Percentiles rank a stretch among this genome's conserved stretches.
These are phyloP conservation scores for Syncephalastrum monosporum DNA, from an alignment of 371 early-diverging fungal species.

Conservation along the genomic window DNA sequence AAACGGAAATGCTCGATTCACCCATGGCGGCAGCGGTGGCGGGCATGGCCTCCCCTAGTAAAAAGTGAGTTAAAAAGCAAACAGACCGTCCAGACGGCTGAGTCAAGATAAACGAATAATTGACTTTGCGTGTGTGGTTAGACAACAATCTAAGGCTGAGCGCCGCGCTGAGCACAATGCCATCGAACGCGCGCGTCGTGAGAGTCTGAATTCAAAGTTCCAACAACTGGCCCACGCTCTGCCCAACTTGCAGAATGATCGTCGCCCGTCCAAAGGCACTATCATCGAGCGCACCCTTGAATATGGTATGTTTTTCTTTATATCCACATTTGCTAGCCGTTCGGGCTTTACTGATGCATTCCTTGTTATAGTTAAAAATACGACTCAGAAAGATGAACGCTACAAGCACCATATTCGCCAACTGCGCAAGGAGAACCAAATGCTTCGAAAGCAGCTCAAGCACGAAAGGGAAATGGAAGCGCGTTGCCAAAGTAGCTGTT, in stretches of 20 bases:
- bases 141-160: conserved; percentile 43
- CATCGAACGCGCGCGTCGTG: conserved; percentile 73
- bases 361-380: conserved; percentile 24
- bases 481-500: too few relatives aligned
- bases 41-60: neutral
- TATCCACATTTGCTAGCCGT: neutral
- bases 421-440: conserved; percentile 28
- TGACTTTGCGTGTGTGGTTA: too few relatives aligned
- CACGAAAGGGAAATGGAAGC: too few relatives aligned
- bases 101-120: neutral
- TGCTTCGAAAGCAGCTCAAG: conserved; percentile 18
- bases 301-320: conserved; percentile 24
- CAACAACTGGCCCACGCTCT: conserved; percentile 71
- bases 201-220: conserved; percentile 68
- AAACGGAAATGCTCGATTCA: too few relatives aligned
- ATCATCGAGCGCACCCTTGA: conserved; percentile 68
- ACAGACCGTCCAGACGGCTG: neutral
- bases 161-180: conserved; percentile 75
- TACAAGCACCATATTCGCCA: conserved; percentile 35
- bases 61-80: conserved; percentile 8
- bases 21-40: neutral
- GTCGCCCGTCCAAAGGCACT: conserved; percentile 70
- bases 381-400: conserved; percentile 32
- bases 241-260: conserved; percentile 64
- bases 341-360: neutral